A percentile compares a stretch with the other conserved stretches of the same genome.
Evolutionary conservation across 805 yeast species (phyloP).

Genomic region (Candida suzukii): DNA sequence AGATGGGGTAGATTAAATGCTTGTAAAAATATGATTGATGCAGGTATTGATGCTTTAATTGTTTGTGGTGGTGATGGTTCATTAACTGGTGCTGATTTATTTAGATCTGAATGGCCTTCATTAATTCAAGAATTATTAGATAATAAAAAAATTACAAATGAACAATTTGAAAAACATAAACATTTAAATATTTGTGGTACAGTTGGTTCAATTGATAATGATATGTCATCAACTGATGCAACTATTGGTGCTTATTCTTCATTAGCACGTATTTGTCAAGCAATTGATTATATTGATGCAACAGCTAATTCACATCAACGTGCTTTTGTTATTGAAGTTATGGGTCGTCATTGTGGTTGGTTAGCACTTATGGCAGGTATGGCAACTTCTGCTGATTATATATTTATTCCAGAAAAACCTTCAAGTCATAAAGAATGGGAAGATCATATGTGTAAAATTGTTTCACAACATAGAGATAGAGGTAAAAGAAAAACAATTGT

Average conservation of each 20-base stretch:
- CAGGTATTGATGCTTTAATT: slow-evolving; percentile 90
- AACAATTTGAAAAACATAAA: slow-evolving; percentile 53
- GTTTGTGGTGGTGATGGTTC: slow-evolving; percentile 99
- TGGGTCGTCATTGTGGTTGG: slow-evolving; percentile 99
- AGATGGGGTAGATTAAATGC: slow-evolving; percentile 78
- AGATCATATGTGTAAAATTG: slow-evolving; percentile 68
- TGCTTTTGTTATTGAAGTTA: slow-evolving; percentile 96
- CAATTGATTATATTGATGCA: slow-evolving; percentile 95
- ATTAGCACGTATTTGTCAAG: slow-evolving; percentile 84
- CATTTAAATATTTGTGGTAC: slow-evolving; percentile 84
- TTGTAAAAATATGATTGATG: slow-evolving; percentile 73
- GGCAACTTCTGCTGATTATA: slow-evolving; percentile 92
- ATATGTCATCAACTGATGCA: slow-evolving; percentile 94
- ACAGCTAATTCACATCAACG: slow-evolving; percentile 96
- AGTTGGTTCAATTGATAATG: slow-evolving; percentile 97
- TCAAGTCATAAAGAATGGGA: slow-evolving; percentile 71
- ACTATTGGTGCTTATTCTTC: slow-evolving; percentile 97
- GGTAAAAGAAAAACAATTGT: slow-evolving; percentile 95
- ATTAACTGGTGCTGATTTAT: slow-evolving; percentile 92
- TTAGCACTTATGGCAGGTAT: slow-evolving; percentile 95
- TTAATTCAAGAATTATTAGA: slow-evolving; percentile 65
- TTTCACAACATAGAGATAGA: slow-evolving; percentile 68
- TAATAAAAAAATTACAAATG: slow-evolving; percentile 48
- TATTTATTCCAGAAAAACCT: slow-evolving; percentile 92
- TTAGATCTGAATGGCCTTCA: slow-evolving; percentile 92